phyloP scores from a whole-genome alignment of 1,284 basidiomycete genomes.

The Neonothopanus nambi region DNA sequence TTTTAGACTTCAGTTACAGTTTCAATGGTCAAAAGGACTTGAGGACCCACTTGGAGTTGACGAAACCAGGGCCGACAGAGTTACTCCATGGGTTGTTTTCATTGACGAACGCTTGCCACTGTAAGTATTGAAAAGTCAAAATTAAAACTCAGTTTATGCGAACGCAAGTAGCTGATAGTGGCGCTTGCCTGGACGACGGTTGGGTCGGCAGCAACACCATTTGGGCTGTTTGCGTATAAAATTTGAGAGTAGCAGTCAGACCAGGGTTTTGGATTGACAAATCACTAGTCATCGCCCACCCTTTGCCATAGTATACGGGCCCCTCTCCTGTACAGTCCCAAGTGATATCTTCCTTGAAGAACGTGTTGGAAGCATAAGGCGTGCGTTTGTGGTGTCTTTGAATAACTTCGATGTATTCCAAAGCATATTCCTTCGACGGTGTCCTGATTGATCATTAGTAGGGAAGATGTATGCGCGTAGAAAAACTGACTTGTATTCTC shows the following conservation, averaged over 20 bases:
- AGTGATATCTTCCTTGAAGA: conserved; percentile 43
- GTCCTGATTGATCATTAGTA: conserved; percentile 23
- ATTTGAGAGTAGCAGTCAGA: conserved; percentile 16
- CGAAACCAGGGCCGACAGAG: conserved; percentile 42
- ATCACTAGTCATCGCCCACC: conserved; percentile 28
- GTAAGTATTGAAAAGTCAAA: neutral
- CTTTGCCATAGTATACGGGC: conserved; percentile 35
- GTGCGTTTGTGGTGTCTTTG: conserved; percentile 52
- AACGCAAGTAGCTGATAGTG: neutral
- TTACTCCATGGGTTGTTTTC: conserved; percentile 40
- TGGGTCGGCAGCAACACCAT: conserved; percentile 27
- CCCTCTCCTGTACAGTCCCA: conserved; percentile 43
- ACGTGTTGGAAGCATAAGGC: conserved; percentile 47
- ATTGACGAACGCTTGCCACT: conserved; percentile 43
- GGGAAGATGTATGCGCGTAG: neutral
- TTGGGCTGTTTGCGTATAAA: too few relatives aligned
- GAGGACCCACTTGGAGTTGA: conserved; percentile 37
- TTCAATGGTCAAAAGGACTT: neutral
- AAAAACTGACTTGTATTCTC: conserved; percentile 41
- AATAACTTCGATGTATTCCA: conserved; percentile 47
- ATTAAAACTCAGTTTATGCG: too few relatives aligned
- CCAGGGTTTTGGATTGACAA: neutral
- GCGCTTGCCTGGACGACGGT: conserved; percentile 35
- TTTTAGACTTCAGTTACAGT: too few relatives aligned
- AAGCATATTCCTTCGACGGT: conserved; percentile 31